Percentiles rank a stretch among this genome's conserved stretches.
phyloP scores from a whole-genome alignment of 2,329 filamentous ascomycete species.

The Pestalotiopsis sp. region DNA sequence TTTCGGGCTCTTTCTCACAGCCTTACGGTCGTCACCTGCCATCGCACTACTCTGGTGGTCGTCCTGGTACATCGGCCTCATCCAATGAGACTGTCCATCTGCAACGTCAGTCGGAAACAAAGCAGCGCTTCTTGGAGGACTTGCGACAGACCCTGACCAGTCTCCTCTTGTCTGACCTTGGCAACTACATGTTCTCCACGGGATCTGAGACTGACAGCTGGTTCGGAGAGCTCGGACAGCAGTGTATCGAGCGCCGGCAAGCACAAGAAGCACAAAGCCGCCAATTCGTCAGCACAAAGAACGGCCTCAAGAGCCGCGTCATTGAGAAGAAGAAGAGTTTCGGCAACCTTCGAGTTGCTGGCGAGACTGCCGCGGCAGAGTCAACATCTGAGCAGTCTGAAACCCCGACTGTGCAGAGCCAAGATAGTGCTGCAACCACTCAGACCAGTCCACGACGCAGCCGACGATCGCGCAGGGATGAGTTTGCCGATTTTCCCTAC shows the following conservation, averaged over 20 bases:
- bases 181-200: constrained; percentile 79
- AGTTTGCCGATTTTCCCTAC: constrained; percentile 70
- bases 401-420: constrained; percentile 37
- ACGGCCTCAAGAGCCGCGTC: constrained; percentile 49
- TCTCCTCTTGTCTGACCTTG: constrained; percentile 85
- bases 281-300: constrained; percentile 38
- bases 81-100: constrained; percentile 69
- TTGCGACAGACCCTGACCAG: constrained; percentile 80
- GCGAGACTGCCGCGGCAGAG: constrained; percentile 37
- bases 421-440: constrained; percentile 42
- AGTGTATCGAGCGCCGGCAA: constrained; percentile 65
- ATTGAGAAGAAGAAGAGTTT: constrained; percentile 71
- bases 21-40: constrained; percentile 42
- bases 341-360: constrained; percentile 59
- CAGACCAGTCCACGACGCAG: constrained; percentile 37
- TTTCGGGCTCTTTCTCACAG: constrained; percentile 52
- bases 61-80: constrained; percentile 67
- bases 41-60: constrained; percentile 50
- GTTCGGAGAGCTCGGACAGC: constrained; percentile 71
- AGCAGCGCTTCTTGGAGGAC: constrained; percentile 75
- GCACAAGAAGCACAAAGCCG: constrained; percentile 51
- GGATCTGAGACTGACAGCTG: constrained; percentile 93
- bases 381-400: constrained; percentile 40
- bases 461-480: constrained; percentile 32
- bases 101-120: constrained; percentile 66